These are phyloP conservation scores for Pythium aphanidermatum DNA, from an alignment of 352 stramenopile genomes.

Conservation along the genomic window DNA sequence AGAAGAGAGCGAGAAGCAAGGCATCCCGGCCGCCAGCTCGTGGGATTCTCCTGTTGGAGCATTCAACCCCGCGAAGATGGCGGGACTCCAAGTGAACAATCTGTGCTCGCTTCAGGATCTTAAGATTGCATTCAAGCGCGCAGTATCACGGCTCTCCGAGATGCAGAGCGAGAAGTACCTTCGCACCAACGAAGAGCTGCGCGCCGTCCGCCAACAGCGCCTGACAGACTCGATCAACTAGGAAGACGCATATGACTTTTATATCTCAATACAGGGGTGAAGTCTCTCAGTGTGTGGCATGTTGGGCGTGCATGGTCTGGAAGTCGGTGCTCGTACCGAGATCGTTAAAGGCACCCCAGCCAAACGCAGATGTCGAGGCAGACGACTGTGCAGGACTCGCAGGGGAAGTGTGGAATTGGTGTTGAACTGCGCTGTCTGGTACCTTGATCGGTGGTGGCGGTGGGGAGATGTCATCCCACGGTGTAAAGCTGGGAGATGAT, in stretches of 20 bases:
- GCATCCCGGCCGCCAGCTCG: constrained; percentile 54
- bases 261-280: constrained; percentile 1
- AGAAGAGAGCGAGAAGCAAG: constrained; percentile 27
- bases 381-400: not conserved
- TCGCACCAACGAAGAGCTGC: constrained; percentile 33
- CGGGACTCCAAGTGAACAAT: constrained; percentile 48
- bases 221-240: constrained; percentile 18
- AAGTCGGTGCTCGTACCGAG: constrained; percentile 7
- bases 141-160: constrained; percentile 76
- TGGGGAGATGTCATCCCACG: constrained; percentile 35
- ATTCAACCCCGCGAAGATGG: constrained; percentile 55
- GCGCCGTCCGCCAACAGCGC: constrained; percentile 14
- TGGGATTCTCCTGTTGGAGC: constrained; percentile 54
- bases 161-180: constrained; percentile 83
- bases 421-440: constrained; percentile 4
- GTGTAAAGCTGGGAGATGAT: constrained; percentile 11
- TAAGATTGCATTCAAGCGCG: constrained; percentile 69
- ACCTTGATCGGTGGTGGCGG: constrained; percentile 3
- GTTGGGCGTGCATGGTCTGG: constrained; percentile 17
- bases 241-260: constrained; percentile 7
- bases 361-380: constrained; percentile 3
- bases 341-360: constrained; percentile 14
- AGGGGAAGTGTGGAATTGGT: constrained; percentile 9
- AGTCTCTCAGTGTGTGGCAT: constrained; percentile 12
- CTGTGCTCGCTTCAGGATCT: constrained; percentile 68